phyloP scores from a whole-genome alignment of 257 asterid genomes.

The Oldenlandia corymbosa region DNA sequence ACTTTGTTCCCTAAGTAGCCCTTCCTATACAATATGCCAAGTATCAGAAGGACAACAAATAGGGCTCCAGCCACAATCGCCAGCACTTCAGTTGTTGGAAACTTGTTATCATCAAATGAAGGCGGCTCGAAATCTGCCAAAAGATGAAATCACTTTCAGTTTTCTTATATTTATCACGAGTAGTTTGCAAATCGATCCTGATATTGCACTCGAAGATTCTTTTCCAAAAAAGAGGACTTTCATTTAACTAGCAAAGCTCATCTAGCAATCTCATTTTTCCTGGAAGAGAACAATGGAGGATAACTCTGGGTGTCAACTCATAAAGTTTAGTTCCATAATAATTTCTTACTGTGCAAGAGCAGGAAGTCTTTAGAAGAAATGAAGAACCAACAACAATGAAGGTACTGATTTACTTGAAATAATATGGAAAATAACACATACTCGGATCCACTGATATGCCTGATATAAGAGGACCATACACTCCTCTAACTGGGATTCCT shows the following conservation, averaged over 20 bases:
- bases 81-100: constrained; percentile 26
- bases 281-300: too few species aligned
- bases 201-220: background rate
- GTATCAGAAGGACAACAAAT: constrained; percentile 32
- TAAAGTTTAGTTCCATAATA: background rate
- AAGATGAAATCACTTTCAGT: background rate
- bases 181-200: background rate
- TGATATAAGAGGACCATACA: constrained; percentile 82
- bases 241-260: background rate
- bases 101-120: constrained; percentile 37
- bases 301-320: background rate
- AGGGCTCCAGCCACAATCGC: constrained; percentile 52
- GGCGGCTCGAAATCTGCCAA: constrained; percentile 72
- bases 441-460: constrained; percentile 86
- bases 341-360: background rate
- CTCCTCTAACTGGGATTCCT: constrained; percentile 78
- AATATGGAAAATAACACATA: constrained; percentile 32
- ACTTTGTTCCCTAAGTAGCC: constrained; percentile 46
- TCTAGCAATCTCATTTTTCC: background rate
- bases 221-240: background rate
- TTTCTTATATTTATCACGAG: background rate
- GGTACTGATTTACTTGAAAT: background rate
- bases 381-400: background rate
- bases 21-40: constrained; percentile 34
- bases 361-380: background rate